Percentiles rank a stretch among this genome's conserved stretches.
These are phyloP conservation scores for Zizania palustris DNA, from an alignment of 202 grass and related monocot genomes.

Conservation along the genomic window DNA sequence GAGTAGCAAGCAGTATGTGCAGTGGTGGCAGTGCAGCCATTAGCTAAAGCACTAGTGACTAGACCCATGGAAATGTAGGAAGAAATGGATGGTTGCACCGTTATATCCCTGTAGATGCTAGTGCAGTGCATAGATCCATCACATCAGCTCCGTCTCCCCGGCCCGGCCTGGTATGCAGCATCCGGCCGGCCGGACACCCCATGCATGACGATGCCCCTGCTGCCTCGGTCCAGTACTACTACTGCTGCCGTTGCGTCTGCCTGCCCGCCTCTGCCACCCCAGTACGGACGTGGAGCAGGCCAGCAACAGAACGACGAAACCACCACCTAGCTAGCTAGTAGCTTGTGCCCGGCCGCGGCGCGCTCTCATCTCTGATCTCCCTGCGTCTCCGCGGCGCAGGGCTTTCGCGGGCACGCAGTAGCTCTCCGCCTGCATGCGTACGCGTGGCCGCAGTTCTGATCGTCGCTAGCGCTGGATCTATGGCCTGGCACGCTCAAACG, in stretches of 20 bases:
- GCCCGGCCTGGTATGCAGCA: constrained; percentile 8
- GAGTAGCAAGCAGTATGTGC: no score
- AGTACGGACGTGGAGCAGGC: neutral
- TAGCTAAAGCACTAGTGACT: neutral
- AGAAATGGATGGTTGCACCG: constrained; percentile 41
- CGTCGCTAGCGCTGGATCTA: constrained; percentile 45
- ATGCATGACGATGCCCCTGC: neutral
- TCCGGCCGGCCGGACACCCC: neutral
- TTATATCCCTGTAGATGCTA: constrained; percentile 49
- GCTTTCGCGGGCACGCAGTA: constrained; percentile 29
- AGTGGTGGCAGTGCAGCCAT: no score
- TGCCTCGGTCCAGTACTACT: constrained; percentile 7
- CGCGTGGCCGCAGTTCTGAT: constrained; percentile 47
- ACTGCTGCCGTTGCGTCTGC: neutral
- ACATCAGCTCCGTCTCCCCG: constrained; percentile 23
- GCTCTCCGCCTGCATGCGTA: neutral
- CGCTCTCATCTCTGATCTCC: neutral
- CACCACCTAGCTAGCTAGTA: neutral
- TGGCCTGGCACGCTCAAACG: constrained; percentile 30
- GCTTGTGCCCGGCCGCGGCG: no score
- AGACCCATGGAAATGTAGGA: constrained; percentile 22
- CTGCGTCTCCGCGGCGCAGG: constrained; percentile 4
- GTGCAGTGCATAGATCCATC: constrained; percentile 34
- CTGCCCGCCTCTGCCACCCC: neutral
- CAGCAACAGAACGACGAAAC: neutral